Conservation (phyloP, 1,284 basidiomycete genomes). For the Fomes fomentarius region DNA sequence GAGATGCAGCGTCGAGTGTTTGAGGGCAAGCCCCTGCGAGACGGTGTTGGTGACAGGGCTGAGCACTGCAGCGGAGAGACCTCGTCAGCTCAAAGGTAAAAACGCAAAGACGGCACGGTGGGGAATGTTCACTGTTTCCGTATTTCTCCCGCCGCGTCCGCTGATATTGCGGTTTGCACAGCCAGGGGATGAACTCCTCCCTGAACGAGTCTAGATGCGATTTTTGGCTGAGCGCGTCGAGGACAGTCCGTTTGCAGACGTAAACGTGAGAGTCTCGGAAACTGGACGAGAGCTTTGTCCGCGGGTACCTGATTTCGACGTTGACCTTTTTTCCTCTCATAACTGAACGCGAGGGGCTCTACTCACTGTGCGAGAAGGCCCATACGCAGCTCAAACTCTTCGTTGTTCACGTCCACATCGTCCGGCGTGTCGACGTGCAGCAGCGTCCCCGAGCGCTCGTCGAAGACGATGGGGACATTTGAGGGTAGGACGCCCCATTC, state of each 20-base stretch:
- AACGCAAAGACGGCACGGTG: background rate
- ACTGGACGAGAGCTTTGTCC: conserved; percentile 67
- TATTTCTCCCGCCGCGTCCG: conserved; percentile 62
- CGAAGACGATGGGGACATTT: conserved; percentile 63
- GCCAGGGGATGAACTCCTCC: conserved; percentile 89
- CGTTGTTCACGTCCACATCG: conserved; percentile 65
- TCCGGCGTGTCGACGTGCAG: conserved; percentile 73
- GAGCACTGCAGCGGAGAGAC: conserved; percentile 39
- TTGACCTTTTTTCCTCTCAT: background rate
- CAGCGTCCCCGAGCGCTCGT: conserved; percentile 65
- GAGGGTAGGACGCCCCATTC: conserved; percentile 61
- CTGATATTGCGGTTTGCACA: conserved; percentile 84
- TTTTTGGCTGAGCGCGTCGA: conserved; percentile 76
- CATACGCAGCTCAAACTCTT: conserved; percentile 77
- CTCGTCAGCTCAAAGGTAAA: background rate
- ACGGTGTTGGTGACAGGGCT: conserved; percentile 42
- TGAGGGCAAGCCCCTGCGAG: conserved; percentile 51
- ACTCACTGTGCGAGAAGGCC: conserved; percentile 65
- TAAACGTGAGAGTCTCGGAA: conserved; percentile 91
- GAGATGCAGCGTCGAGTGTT: conserved; percentile 58
- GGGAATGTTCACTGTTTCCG: conserved; percentile 27
- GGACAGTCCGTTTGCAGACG: conserved; percentile 75
- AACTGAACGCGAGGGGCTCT: too few relatives aligned
- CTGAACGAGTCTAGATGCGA: conserved; percentile 75
- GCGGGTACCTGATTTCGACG: conserved; percentile 63